Evolutionary conservation across 1,284 basidiomycete species (phyloP).

Genomic region (Ceratobasidium sp.): DNA sequence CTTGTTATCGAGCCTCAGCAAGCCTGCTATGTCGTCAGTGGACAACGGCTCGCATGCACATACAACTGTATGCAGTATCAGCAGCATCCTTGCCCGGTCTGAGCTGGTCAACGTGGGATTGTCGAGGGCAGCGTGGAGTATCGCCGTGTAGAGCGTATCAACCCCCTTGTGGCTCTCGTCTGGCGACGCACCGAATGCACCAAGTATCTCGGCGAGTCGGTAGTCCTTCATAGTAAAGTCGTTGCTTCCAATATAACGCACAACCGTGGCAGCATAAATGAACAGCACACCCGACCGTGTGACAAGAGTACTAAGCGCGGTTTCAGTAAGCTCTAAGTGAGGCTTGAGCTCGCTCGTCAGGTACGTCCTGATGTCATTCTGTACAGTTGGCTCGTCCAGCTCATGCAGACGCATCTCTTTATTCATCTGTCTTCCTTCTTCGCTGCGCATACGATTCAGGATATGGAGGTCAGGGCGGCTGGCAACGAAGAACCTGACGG

Average conservation of each 20-base stretch:
- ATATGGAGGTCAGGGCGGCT: slow-evolving; percentile 7
- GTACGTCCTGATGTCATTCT: slow-evolving; percentile 2
- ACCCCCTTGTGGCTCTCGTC: not conserved
- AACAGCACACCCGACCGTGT: not conserved
- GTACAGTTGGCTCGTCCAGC: not conserved
- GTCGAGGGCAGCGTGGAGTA: not conserved
- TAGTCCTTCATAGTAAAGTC: not conserved
- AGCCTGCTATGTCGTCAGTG: no score
- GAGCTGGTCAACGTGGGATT: not conserved
- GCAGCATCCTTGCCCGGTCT: not conserved
- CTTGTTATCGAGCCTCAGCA: no score
- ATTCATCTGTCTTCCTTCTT: not conserved
- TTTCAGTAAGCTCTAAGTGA: not conserved
- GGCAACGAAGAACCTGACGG: not conserved
- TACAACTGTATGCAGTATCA: not conserved
- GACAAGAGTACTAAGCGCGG: not conserved
- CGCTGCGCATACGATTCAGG: not conserved
- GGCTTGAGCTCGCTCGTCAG: not conserved
- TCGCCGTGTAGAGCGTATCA: slow-evolving; percentile 1
- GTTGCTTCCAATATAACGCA: not conserved
- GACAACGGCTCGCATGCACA: no score
- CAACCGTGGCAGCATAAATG: slow-evolving; percentile 11
- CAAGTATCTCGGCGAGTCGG: not conserved
- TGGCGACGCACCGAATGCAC: not conserved
- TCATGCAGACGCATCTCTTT: slow-evolving; percentile 1